phyloP scores from a whole-genome alignment of 306 rosid species.

The Lathyrus oleraceus region DNA sequence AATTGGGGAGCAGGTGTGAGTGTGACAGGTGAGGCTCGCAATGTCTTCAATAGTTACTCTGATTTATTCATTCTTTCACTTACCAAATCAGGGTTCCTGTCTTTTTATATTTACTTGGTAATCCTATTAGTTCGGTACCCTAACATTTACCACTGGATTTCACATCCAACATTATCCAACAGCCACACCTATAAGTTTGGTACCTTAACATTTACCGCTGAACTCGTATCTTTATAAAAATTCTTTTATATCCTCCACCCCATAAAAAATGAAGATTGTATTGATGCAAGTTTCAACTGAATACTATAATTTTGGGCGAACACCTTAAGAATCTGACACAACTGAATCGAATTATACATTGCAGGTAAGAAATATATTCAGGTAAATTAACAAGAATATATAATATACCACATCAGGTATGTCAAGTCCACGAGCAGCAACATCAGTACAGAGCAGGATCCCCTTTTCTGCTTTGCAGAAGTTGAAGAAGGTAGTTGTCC shows the following conservation, averaged over 20 bases:
- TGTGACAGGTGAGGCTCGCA: background rate
- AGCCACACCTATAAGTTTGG: background rate
- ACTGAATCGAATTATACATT: background rate
- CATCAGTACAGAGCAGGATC: slow-evolving; percentile 94
- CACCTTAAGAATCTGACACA: background rate
- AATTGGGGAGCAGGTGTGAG: background rate
- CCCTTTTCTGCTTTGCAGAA: slow-evolving; percentile 89
- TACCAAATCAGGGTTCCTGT: background rate
- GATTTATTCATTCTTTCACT: background rate
- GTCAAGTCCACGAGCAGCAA: slow-evolving; percentile 97
- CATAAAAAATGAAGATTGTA: background rate
- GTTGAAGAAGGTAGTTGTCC: slow-evolving; percentile 74
- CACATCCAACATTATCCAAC: slow-evolving; percentile 2
- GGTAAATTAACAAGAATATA: slow-evolving; percentile 1
- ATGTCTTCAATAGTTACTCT: background rate
- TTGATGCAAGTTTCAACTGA: slow-evolving; percentile 14
- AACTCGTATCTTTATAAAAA: background rate
- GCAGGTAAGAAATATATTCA: slow-evolving; percentile 11
- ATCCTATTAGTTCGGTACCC: background rate
- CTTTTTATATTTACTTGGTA: background rate
- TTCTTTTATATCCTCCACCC: too few relatives aligned
- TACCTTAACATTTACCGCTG: background rate
- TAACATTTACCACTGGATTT: background rate
- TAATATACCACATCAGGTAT: slow-evolving; percentile 77
- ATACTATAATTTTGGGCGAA: background rate